Conservation (phyloP, 1,284 basidiomycete genomes). For the Puccinia horiana region DNA sequence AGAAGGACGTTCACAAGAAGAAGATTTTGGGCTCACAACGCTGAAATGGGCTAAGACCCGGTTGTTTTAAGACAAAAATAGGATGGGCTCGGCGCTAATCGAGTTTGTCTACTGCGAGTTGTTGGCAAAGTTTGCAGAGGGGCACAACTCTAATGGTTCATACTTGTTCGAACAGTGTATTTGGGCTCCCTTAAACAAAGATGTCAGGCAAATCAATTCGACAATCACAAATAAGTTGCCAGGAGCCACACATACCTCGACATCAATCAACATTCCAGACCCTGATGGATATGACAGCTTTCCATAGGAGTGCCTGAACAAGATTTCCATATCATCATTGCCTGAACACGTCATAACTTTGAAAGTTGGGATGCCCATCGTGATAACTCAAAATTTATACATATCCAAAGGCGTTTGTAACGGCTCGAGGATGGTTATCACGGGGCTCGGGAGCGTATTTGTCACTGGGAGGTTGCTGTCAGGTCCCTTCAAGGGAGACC, state of each 20-base stretch:
- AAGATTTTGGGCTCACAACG: neutral
- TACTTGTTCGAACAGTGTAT: neutral
- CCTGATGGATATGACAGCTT: neutral
- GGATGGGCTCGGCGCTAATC: neutral
- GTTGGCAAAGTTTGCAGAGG: neutral
- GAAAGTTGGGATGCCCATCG: neutral
- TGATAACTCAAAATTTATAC: neutral
- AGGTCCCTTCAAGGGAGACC: neutral
- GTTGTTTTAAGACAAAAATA: neutral
- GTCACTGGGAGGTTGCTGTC: neutral
- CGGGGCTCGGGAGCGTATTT: neutral
- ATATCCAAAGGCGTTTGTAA: slow-evolving; percentile 1
- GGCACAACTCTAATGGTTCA: no score
- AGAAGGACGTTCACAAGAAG: neutral
- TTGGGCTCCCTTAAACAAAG: neutral
- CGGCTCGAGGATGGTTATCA: neutral
- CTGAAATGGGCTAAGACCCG: neutral
- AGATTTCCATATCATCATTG: neutral
- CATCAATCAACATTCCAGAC: neutral
- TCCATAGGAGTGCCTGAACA: neutral
- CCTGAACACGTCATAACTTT: neutral
- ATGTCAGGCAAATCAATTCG: neutral
- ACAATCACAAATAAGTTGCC: neutral
- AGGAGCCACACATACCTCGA: neutral
- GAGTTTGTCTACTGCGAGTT: neutral